Conservation (phyloP, 768 basidiomycete species). For the Infundibulicybe gibba region DNA sequence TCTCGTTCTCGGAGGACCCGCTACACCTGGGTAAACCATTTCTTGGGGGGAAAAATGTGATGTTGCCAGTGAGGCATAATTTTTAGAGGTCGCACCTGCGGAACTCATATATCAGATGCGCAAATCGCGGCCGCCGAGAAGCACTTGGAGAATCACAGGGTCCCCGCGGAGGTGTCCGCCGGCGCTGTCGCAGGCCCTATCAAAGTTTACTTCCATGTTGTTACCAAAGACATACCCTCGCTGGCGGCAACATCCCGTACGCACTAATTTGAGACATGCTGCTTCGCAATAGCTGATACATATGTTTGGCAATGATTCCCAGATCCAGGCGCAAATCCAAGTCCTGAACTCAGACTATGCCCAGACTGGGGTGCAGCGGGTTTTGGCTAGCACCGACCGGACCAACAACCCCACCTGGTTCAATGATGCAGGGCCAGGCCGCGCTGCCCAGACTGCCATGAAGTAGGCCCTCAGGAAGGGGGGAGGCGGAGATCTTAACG, state of each 20-base stretch:
- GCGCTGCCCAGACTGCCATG: slow-evolving; percentile 39
- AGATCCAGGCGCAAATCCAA: slow-evolving; percentile 30
- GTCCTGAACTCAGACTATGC: slow-evolving; percentile 40
- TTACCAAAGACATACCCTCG: slow-evolving; percentile 22
- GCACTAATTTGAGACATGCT: slow-evolving; percentile 5
- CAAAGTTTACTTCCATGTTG: slow-evolving; percentile 26
- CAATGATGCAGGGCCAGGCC: slow-evolving; percentile 32
- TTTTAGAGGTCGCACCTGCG: slow-evolving; percentile 7
- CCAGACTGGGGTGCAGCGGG: slow-evolving; percentile 30
- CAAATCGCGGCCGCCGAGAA: slow-evolving; percentile 10
- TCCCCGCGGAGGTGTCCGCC: slow-evolving; percentile 2
- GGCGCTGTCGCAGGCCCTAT: slow-evolving; percentile 6
- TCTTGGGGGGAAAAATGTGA: too few species aligned
- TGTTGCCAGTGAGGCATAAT: not conserved
- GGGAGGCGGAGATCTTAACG: slow-evolving; percentile 36
- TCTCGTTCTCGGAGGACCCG: slow-evolving; percentile 2
- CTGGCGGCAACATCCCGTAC: slow-evolving; percentile 42
- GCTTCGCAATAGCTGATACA: slow-evolving; percentile 5
- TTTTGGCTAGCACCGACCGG: slow-evolving; percentile 34
- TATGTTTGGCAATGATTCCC: slow-evolving; percentile 21
- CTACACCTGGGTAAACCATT: slow-evolving; percentile 1
- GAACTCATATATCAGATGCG: slow-evolving; percentile 7
- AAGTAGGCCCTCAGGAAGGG: slow-evolving; percentile 42
- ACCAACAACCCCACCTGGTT: slow-evolving; percentile 49
- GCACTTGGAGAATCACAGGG: slow-evolving; percentile 12